Conservation (phyloP, 2,329 filamentous ascomycete species). For the Didymella pinodella region DNA sequence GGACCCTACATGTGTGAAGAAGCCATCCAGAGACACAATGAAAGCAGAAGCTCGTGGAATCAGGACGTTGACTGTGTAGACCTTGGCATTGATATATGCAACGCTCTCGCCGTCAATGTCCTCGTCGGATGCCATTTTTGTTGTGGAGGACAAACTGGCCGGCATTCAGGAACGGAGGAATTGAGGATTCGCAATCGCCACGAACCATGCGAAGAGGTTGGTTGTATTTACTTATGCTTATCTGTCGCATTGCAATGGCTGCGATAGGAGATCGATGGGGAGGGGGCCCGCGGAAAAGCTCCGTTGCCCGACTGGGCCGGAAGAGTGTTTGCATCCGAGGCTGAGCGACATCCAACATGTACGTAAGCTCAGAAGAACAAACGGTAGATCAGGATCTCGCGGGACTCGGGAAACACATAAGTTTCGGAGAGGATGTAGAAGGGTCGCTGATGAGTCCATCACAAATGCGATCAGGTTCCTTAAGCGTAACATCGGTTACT, state of each 20-base stretch:
- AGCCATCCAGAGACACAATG: constrained; percentile 38
- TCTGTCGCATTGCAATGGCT: not conserved
- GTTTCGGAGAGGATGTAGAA: not conserved
- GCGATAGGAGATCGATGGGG: not conserved
- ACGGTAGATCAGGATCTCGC: not conserved
- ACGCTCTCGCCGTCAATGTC: constrained; percentile 4
- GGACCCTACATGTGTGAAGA: constrained; percentile 37
- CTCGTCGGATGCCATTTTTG: not conserved
- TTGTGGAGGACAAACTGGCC: not conserved
- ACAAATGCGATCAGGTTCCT: not conserved
- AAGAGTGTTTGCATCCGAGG: not conserved
- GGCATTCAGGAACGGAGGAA: not conserved
- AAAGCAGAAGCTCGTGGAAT: constrained; percentile 39
- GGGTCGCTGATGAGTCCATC: not conserved
- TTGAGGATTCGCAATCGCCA: no score
- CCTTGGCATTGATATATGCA: constrained; percentile 41
- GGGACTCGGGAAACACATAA: not conserved
- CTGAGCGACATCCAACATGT: not conserved
- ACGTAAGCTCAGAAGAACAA: not conserved
- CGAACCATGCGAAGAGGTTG: not conserved
- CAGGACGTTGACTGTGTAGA: constrained; percentile 39
- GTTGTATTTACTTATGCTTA: not conserved
- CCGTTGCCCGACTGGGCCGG: not conserved
- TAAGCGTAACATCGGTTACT: not conserved
- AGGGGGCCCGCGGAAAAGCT: not conserved